Percentiles rank a stretch among this genome's conserved stretches.
phyloP scores from a whole-genome alignment of 2,329 filamentous ascomycete genomes.

The Thielaviopsis musarum region DNA sequence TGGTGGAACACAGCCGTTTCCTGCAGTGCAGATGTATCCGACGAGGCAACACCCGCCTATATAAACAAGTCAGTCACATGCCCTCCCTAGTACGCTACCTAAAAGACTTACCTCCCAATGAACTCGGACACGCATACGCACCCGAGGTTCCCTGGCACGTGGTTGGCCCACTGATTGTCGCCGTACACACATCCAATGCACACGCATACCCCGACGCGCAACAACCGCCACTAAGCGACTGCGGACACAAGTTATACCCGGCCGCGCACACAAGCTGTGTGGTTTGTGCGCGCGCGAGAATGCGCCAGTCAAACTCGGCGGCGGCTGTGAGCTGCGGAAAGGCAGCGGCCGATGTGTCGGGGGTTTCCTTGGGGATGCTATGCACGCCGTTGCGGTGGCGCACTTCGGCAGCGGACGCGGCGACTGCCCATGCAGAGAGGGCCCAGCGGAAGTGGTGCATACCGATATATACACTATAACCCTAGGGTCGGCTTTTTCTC shows the following conservation, averaged over 20 bases:
- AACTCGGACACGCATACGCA: constrained; percentile 1
- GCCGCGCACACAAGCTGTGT: constrained; percentile 13
- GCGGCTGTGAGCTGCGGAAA: background rate
- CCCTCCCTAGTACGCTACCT: background rate
- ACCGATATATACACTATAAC: background rate
- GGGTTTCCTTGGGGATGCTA: background rate
- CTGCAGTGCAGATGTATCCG: constrained; percentile 27
- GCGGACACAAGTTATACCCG: constrained; percentile 21
- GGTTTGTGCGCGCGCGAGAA: background rate
- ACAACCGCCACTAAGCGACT: constrained; percentile 27
- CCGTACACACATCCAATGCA: constrained; percentile 18
- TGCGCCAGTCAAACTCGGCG: background rate
- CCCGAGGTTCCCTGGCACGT: background rate
- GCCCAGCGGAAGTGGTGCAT: background rate
- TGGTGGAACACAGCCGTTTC: constrained; percentile 26
- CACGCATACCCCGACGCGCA: constrained; percentile 33
- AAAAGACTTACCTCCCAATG: background rate
- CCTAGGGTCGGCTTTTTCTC: background rate
- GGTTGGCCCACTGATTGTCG: constrained; percentile 13
- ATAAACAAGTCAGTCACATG: background rate
- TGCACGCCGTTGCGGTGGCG: constrained; percentile 2
- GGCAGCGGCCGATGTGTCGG: background rate
- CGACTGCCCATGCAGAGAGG: background rate
- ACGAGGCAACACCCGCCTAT: constrained; percentile 28
- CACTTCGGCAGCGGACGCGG: background rate